A percentile compares a stretch with the other conserved stretches of the same genome.
Conservation (phyloP, 2,329 filamentous ascomycete species). For the Mollisia scopiformis region DNA sequence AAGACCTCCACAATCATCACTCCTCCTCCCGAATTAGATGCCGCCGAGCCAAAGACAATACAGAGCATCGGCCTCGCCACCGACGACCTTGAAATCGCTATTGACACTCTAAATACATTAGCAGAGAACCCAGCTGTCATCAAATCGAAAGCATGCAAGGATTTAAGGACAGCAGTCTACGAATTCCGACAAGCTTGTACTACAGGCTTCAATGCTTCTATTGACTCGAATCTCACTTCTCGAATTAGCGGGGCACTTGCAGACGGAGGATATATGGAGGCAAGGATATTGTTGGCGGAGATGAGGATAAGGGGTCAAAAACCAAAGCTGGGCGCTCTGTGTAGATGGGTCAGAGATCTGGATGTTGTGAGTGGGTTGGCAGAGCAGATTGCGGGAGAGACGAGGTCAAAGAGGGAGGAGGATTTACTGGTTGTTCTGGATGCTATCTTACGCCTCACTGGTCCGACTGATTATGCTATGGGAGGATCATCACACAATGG, state of each 20-base stretch:
- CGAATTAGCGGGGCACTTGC: conserved; percentile 67
- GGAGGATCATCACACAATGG: conserved; percentile 33
- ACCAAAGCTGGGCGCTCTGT: conserved; percentile 69
- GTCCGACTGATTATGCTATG: conserved; percentile 57
- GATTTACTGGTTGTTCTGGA: conserved; percentile 65
- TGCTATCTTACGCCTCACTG: conserved; percentile 64
- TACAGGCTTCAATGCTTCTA: conserved; percentile 58
- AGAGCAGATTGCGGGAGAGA: conserved; percentile 50
- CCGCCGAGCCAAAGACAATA: conserved; percentile 51
- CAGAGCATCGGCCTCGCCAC: conserved; percentile 61
- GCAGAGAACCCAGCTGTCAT: conserved; percentile 62
- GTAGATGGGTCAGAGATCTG: conserved; percentile 73
- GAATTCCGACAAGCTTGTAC: conserved; percentile 71
- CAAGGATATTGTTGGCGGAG: conserved; percentile 66
- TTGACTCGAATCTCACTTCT: conserved; percentile 65
- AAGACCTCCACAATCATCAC: conserved; percentile 41
- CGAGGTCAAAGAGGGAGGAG: conserved; percentile 50
- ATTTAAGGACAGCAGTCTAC: conserved; percentile 67
- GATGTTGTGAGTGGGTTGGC: conserved; percentile 70
- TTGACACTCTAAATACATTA: conserved; percentile 64
- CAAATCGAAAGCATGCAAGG: conserved; percentile 70
- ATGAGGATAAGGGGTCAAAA: conserved; percentile 69
- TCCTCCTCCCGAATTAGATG: conserved; percentile 40
- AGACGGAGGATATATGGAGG: conserved; percentile 68
- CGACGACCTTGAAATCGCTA: conserved; percentile 69